Base-by-base conservation (phyloP, 1,139 yeast species). In the Kodamaea sp. region DNA sequence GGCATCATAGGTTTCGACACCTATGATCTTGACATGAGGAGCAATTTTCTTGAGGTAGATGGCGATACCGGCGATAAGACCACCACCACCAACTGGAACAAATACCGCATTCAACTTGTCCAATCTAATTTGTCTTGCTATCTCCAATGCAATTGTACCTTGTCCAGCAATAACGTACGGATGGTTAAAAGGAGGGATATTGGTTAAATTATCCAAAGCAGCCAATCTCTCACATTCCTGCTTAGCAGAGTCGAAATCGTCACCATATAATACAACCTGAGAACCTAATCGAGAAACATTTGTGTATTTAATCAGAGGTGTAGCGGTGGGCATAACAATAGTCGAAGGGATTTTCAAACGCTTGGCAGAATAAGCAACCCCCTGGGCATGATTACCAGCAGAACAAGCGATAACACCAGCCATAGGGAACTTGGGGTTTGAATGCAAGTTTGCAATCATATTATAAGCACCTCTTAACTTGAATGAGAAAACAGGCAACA, bases 91-190 rank as follows among this genome's bases (percentile, higher is more conserved):
- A 42, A 92, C 86, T 27, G 96, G 90, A 40, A 88, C 81, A 60
- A 92, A 92, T 1, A 92, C 83, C 1, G 97, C 98, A 54, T 78
- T 79, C 50, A 94, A 73, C 48, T 84, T 82, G 46, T 82, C 81
- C 37, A 84, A 72, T 50, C 87, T 79, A 34, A 88, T 76, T 65
- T 92, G 99, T 57, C 97, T 80, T 36, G 94, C 69, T 27, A 92
- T 69, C 63, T 92, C 99, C 75, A 90, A 77, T 2, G 96, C 98
- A 46, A 90, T 81, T 27, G 99, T 92, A 43, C 97, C 99, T 64
- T 92, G 99, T 26, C 99, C 99, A n/a, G 99, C 98, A 63, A 92
- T 88, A 48, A 94, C 97, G 53, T 84, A 88, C 2, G 99, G 99
- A 58, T 92, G 97, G 58, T 92, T 95, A 58, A 92, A 92, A 1